Conservation (phyloP, 441 rosid species). For the Populus hybrid region DNA sequence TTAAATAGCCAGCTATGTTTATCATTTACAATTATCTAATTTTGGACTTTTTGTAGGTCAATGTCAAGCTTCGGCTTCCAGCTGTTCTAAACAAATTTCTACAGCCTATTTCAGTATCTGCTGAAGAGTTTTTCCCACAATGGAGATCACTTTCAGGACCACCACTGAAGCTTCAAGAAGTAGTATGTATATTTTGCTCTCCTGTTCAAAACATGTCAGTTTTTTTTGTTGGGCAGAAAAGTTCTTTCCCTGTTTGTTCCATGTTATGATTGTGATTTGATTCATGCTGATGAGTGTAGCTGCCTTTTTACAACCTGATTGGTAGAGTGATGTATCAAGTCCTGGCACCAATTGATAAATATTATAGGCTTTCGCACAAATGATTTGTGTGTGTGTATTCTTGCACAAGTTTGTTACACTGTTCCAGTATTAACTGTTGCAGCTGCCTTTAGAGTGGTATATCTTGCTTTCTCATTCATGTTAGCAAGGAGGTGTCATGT, state of each 20-base stretch:
- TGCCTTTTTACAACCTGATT: background rate
- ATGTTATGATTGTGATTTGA: background rate
- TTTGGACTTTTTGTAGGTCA: constrained; percentile 50
- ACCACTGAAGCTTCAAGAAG: constrained; percentile 99
- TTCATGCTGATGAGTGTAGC: background rate
- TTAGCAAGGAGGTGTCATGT: constrained; percentile 3
- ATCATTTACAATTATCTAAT: constrained; percentile 14
- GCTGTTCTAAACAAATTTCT: constrained; percentile 92
- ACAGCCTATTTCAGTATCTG: constrained; percentile 75
- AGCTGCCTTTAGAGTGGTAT: background rate
- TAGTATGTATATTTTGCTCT: constrained; percentile 53
- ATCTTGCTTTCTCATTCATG: background rate
- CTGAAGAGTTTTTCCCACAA: constrained; percentile 94
- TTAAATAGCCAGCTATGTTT: constrained; percentile 6
- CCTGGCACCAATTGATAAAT: background rate
- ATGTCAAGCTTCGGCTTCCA: constrained; percentile 93
- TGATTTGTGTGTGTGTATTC: background rate
- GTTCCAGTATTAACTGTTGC: background rate
- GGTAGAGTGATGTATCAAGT: background rate
- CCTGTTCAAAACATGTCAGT: constrained; percentile 1
- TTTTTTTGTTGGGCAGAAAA: background rate
- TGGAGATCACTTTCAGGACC: constrained; percentile 98
- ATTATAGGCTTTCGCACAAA: background rate
- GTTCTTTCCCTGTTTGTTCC: background rate
- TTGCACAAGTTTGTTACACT: background rate